A percentile compares a stretch with the other conserved stretches of the same genome.
These are phyloP conservation scores for Fusarium compactum DNA, from an alignment of 2,329 filamentous ascomycete genomes.

Conservation along the genomic window DNA sequence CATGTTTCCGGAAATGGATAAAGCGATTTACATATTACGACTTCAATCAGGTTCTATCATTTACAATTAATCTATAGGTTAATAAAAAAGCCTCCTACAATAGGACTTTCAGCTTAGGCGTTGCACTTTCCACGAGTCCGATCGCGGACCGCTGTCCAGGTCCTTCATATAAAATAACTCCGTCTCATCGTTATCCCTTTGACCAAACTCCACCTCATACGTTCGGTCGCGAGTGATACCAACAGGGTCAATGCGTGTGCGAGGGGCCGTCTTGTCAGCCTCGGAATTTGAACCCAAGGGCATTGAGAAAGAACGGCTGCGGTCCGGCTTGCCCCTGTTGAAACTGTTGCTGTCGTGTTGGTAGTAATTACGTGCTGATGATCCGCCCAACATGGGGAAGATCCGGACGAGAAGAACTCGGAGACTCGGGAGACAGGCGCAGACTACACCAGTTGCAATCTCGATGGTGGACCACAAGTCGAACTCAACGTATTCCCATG, in stretches of 20 bases:
- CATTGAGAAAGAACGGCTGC: accelerated
- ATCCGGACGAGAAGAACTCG: background rate
- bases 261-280: background rate
- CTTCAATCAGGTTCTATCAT: too few species aligned
- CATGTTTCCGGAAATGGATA: too few species aligned
- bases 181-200: background rate
- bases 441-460: background rate
- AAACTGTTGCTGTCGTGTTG: background rate
- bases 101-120: too few species aligned
- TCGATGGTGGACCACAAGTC: background rate
- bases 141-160: accelerated
- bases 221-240: background rate
- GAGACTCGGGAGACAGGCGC: background rate
- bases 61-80: too few species aligned
- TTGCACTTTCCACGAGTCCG: background rate
- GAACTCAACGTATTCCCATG: background rate
- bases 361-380: background rate
- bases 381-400: background rate
- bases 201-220: background rate
- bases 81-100: too few species aligned
- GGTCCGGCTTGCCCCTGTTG: background rate
- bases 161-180: background rate
- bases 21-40: too few species aligned
- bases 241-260: background rate
- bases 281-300: background rate